Percentiles rank a stretch among this genome's conserved stretches.
phyloP scores from a whole-genome alignment of 192 early-diverging fungal species.

The Entophlyctis luteolus region DNA sequence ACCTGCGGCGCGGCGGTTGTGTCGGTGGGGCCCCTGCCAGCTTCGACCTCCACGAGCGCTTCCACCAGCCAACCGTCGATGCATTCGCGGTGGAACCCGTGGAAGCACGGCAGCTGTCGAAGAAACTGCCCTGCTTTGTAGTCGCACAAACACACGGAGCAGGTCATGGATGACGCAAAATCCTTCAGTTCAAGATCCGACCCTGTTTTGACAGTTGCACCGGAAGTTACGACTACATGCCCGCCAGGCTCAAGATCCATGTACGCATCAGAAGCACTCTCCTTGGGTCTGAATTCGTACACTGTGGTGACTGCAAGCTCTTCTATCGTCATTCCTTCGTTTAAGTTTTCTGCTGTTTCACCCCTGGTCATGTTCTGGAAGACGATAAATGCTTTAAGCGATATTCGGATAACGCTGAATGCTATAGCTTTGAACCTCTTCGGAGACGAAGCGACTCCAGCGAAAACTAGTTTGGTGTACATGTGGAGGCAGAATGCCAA shows the following conservation, averaged over 20 bases:
- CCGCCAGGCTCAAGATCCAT: not conserved
- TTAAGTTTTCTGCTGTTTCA: too few species aligned
- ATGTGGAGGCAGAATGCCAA: not conserved
- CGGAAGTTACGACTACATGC: not conserved
- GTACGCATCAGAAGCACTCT: not conserved
- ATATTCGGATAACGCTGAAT: too few species aligned
- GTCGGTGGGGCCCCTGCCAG: not conserved
- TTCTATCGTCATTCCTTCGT: not conserved
- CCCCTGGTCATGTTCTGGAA: too few species aligned
- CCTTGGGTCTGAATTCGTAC: not conserved
- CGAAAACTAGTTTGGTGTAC: not conserved
- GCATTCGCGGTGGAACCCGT: constrained; percentile 62
- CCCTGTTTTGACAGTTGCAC: too few species aligned
- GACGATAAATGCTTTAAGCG: too few species aligned
- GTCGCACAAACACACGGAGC: constrained; percentile 67
- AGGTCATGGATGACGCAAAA: constrained; percentile 29
- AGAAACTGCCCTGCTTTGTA: constrained; percentile 58
- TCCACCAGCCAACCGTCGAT: constrained; percentile 46
- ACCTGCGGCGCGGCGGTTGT: not conserved
- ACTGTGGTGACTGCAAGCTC: constrained; percentile 10
- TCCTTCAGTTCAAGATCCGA: not conserved
- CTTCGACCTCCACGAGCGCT: not conserved
- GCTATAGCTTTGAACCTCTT: too few species aligned
- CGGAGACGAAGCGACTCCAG: not conserved
- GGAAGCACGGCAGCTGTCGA: constrained; percentile 56